Evolutionary conservation across 257 asterid genomes (phyloP), one percentile per base, ranked within the genome.

Genomic region (Rauvolfia tetraphylla): DNA sequence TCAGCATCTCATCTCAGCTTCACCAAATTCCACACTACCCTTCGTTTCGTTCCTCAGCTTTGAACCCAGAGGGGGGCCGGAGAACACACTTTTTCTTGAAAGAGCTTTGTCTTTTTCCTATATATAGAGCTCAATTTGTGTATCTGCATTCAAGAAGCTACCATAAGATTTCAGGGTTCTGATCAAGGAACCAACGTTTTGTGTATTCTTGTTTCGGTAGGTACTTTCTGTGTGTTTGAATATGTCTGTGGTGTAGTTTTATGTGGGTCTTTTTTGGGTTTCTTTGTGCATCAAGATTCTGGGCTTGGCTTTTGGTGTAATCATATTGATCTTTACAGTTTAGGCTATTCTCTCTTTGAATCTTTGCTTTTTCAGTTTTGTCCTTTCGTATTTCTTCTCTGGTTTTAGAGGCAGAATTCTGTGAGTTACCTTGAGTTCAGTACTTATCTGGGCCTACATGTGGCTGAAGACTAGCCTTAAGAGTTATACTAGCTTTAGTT

Each of bases 121-220:
- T 23, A 56, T 44, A 22, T 42, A 61, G 34, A 25, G 58, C n/a
- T 49, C 11, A 12, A 41, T 9, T 18, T 67, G 12, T 38, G 8
- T 6, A 41, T 66, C 23, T 68, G 42, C 36, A 23, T 56, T 49
- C 36, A 39, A 36, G 66, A 63, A 65, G 71, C 71, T 44, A 29
- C n/a, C n/a, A n/a, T 20, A 14, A 23, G 38, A 22, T 27, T 76
- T 2, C 38, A 9, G 53, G 27, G 3, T 36, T 57, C 27, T 38
- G 34, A 15, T 66, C 63, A 22, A 42, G 72, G 14, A 7, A 54
- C 81, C 54, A 53, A 46, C 72, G n/a, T 48, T 77, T 73, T 78
- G 48, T 61, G 51, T 56, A 17, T 29, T 61, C 72, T 38, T 38
- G 51, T 67, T 46, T 14, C 17, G 27, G 76, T 71, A 71, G 5